Base-by-base conservation (phyloP, 306 rosid genomes). In the Castanea sativa region DNA sequence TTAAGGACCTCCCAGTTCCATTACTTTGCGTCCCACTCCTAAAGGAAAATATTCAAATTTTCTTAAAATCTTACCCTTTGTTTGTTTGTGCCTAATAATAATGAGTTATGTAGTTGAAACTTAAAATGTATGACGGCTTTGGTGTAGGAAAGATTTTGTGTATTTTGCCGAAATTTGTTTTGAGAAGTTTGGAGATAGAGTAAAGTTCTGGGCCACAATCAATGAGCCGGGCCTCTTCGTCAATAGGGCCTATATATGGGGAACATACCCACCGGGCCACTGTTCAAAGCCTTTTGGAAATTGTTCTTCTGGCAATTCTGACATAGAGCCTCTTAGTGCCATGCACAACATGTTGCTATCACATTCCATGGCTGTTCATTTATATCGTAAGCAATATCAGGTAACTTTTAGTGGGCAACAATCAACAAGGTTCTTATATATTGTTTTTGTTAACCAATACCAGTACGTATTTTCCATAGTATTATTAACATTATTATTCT, bases 211-310 rank as follows among this genome's bases (percentile, higher is more conserved):
- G 92, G 16, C 23, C 4, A 89, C 91, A 8, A 85, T 89, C 79
- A 89, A 89, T 71, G 92, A 89, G 56, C 92, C 92, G 2, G 81
- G 20, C 70, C 25, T 87, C 55, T 21, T 65, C 41, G 35, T 80
- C 35, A 73, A 80, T 20, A 52, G 74, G 74, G 89, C 61, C 27
- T 89, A 64, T 77, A 33, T 67, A 1, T 64, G 16, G 38, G 92
- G 92, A 76, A 23, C 0, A 45, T 84, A 59, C 56, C 81, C 97
- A 2, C 93, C 97, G 0, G 86, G 60, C 56, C 92, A 55, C 14
- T 92, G 97, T 74, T 89, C 94, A 1, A 80, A 67, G 0, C 93
- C 97, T 2, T 92, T 89, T 73, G 97, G 97, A 78, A 89, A 86
- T n/a, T 92, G 97, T 55, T 55, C 79, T 10, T 8, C 7, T 6